Evolutionary conservation across 73 alveolate species (phyloP).

Genomic region (Tetrahymena thermophila): DNA sequence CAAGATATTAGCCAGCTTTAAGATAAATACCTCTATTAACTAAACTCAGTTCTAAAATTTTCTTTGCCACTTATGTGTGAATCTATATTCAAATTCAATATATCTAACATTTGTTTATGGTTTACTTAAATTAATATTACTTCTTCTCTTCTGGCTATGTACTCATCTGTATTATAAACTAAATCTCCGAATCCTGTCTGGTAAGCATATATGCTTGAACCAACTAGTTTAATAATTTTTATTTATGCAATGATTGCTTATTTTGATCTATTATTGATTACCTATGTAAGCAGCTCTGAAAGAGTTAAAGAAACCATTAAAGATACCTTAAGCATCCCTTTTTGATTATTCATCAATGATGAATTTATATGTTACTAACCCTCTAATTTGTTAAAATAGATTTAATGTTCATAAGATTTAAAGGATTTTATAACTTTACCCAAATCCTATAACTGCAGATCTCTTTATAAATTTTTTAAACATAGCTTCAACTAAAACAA

Average conservation of each 20-base stretch:
- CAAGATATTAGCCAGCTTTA: conserved; percentile 55
- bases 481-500: not conserved
- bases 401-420: not conserved
- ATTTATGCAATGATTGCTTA: not conserved
- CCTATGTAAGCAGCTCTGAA: conserved; percentile 22
- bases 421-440: not conserved
- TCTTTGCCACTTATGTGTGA: conserved; percentile 49
- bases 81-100: not conserved
- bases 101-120: not conserved
- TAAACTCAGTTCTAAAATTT: conserved; percentile 29
- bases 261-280: not conserved
- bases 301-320: conserved; percentile 18
- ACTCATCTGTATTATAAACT: conserved; percentile 32
- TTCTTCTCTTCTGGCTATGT: conserved; percentile 22
- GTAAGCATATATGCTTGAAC: conserved; percentile 17
- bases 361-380: not conserved
- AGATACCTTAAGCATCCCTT: not conserved
- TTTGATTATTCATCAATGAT: not conserved
- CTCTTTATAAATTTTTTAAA: not conserved
- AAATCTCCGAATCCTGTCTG: conserved; percentile 6
- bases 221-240: not conserved
- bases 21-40: conserved; percentile 50
- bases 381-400: not conserved
- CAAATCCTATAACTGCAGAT: not conserved
- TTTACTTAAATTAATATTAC: not conserved